Evolutionary conservation across 495 filamentous ascomycete species (phyloP).

Genomic region (Penicillium macrosclerotiorum): DNA sequence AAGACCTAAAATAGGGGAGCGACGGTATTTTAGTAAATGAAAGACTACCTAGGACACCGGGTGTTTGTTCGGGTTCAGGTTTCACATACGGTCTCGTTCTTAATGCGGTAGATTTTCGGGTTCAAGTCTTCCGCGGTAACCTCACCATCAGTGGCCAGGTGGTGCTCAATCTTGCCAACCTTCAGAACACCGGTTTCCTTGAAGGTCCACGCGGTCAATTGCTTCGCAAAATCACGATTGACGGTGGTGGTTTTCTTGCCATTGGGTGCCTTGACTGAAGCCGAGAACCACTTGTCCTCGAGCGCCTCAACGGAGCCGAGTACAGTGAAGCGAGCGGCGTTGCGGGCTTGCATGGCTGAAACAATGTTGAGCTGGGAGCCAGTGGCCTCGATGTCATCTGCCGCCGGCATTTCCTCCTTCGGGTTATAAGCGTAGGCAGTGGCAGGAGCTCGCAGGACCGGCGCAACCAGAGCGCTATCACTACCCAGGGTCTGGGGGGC

Average conservation of each 20-base stretch:
- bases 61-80: neutral
- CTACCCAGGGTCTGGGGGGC: slow-evolving; percentile 79
- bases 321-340: slow-evolving; percentile 86
- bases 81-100: slow-evolving; percentile 87
- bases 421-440: slow-evolving; percentile 94
- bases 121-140: slow-evolving; percentile 54
- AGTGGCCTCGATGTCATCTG: slow-evolving; percentile 80
- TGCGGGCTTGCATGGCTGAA: slow-evolving; percentile 83
- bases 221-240: slow-evolving; percentile 83
- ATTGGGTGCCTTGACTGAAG: slow-evolving; percentile 63
- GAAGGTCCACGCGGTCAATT: slow-evolving; percentile 87
- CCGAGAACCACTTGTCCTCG: slow-evolving; percentile 86
- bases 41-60: slow-evolving; percentile 10
- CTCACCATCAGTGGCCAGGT: slow-evolving; percentile 53
- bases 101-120: slow-evolving; percentile 90
- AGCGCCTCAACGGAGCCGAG: slow-evolving; percentile 84
- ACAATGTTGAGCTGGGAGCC: slow-evolving; percentile 81
- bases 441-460: slow-evolving; percentile 74
- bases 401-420: slow-evolving; percentile 72
- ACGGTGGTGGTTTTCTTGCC: slow-evolving; percentile 59
- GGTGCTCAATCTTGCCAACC: slow-evolving; percentile 80
- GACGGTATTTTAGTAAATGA: too few species aligned
- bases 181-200: slow-evolving; percentile 87
- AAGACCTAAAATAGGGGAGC: slow-evolving; percentile 65
- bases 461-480: slow-evolving; percentile 67